Base-by-base conservation (phyloP, 176 grass and related monocot genomes). In the Poa annua region DNA sequence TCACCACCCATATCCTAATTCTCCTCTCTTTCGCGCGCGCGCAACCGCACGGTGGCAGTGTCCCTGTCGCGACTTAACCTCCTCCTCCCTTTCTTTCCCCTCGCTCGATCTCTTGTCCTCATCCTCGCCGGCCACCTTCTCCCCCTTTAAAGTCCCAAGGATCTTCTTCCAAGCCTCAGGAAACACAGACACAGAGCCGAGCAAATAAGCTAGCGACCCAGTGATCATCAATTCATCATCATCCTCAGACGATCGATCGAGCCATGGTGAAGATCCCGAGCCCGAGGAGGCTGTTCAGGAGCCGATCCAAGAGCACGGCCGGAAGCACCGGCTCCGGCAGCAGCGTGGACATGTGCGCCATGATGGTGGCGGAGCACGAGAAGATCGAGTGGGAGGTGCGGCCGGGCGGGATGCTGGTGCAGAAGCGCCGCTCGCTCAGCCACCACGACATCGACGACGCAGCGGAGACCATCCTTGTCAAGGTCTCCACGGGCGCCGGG, bases 341-440 rank as follows among this genome's bases (percentile, higher is more conserved):
- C 62, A 79, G 80, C 13, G 77, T 86, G 38, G 89, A 82, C 75
- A 88, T 72, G n/a, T 74, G 68, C 84, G 79, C 81, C 41, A 78
- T 86, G 75, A 44, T 45, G 44, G 64, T 88, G 14, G 75, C 89
- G 6, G 82, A 87, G 81, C 86, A 92, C 61, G 87, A 83, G 80
- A 81, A 81, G 81, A 91, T 87, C 66, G 86, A 88, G 76, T 97
- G 91, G 91, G 91, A 97, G 84, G 76, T 93, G 32, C 85, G 91
- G 17, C 89, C 91, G 1, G 89, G 94, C 57, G 94, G 94, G 64
- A 97, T 97, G 94, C 86, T 97, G 42, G 91, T 97, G 60, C 94
- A 97, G 89, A 97, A 97, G 85, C 76, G 91, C 41, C 76, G 32
- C 29, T 39, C 62, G 19, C 80, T 75, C 7, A 72, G 73, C 12